Base-by-base conservation (phyloP, 2,329 filamentous ascomycete genomes). In the Tolypocladium paradoxum region DNA sequence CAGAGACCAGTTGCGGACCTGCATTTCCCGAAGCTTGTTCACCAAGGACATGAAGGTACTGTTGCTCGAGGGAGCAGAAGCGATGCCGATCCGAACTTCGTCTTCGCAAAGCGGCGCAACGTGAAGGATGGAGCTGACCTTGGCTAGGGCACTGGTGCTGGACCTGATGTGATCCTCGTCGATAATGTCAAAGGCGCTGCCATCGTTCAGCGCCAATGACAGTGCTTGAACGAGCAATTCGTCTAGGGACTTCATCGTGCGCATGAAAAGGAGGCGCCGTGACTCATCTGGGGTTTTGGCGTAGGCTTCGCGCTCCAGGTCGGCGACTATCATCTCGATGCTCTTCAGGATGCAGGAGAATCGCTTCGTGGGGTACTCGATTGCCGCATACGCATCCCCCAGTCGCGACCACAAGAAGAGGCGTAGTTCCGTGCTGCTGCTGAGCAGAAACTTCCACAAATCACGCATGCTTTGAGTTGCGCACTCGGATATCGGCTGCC, bases 361-460 rank as follows among this genome's bases (percentile, higher is more conserved):
- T 16, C 93, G 84, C 67, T 96, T 96, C 0, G 92, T 90, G 0
- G 82, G 74, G 62, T 96, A 96, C 8, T 87, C 81, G 56, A 99
- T 95, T 8, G 80, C 81, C 51, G 84, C 79, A 63, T 99, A 99
- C 0, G 93, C 92, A 58, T 93, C 87, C 37, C 89, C 85, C n/a
- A 99, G 78, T 50, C 90, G 84, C 56, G 87, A 85, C 93, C 93
- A 99, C 1, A 99, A 75, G 58, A 93, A 90, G 1, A 97, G 73
- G 36, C 89, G 84, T 50, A 97, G 73, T 51, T 91, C 89, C 1
- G 90, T 87, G 63, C 86, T 90, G 45, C 90, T 91, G 48, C 81
- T 84, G 51, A 87, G 79, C 4, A 99, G 75, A 58, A 97, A 97
- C 53, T 88, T 88, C 70, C 87, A 86, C 65, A 99, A 83, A 63